These are phyloP conservation scores for Croton laevigatus DNA, from an alignment of 441 rosid species.

Conservation along the genomic window DNA sequence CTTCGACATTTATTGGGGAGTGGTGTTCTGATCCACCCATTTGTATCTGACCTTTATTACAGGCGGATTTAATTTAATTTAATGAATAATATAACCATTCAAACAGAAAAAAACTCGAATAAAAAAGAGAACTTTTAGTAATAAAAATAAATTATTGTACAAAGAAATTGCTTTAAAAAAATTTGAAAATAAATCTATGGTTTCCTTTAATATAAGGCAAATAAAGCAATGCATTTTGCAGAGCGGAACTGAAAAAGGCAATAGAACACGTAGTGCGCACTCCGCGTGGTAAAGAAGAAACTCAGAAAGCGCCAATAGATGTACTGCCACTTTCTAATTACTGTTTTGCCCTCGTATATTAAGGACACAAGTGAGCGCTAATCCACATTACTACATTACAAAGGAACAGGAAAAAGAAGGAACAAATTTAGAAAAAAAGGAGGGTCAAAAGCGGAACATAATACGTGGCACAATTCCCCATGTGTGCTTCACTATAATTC, in stretches of 20 bases:
- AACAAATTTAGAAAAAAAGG: not conserved
- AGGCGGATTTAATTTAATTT: too few species aligned
- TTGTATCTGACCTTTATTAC: too few species aligned
- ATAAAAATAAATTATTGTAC: too few species aligned
- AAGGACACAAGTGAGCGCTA: not conserved
- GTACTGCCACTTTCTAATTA: not conserved
- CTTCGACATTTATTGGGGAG: too few species aligned
- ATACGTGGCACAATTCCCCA: slow-evolving; percentile 65
- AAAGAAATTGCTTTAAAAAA: too few species aligned
- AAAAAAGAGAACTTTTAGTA: too few species aligned
- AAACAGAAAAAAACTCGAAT: too few species aligned
- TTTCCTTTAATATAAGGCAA: not conserved
- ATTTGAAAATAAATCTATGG: not conserved
- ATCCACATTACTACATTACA: too few species aligned
- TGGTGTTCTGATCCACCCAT: too few species aligned
- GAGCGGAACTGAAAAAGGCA: not conserved
- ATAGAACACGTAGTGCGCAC: not conserved
- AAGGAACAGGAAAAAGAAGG: not conserved
- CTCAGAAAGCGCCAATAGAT: not conserved
- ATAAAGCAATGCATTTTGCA: not conserved
- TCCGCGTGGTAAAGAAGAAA: slow-evolving; percentile 2
- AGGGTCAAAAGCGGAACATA: slow-evolving; percentile 11
- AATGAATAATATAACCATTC: too few species aligned
- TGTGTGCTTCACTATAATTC: slow-evolving; percentile 24
- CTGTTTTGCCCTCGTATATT: slow-evolving; percentile 9